These are phyloP conservation scores for Clarireedia monteithiana DNA, from an alignment of 2,329 filamentous ascomycete species.

Conservation along the genomic window DNA sequence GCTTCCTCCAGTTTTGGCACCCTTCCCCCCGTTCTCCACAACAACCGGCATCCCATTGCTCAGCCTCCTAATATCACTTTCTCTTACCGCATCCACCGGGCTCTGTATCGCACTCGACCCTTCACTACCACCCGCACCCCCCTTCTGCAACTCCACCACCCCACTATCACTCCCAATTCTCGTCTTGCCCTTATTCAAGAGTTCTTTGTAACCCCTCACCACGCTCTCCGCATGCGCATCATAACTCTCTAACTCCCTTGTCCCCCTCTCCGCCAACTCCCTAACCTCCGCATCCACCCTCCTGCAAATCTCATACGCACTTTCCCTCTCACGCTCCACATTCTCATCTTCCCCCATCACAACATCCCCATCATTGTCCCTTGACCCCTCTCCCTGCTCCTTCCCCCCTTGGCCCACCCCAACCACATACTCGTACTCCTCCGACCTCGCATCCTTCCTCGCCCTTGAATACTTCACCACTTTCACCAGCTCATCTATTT, in stretches of 20 bases:
- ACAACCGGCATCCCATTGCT: neutral
- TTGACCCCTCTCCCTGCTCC: constrained; percentile 4
- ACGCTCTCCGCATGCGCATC: constrained; percentile 15
- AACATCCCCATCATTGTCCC: constrained; percentile 11
- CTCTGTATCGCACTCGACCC: neutral
- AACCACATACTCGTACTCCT: neutral
- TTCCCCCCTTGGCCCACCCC: neutral
- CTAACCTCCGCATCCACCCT: constrained; percentile 8
- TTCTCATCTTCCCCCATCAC: constrained; percentile 9
- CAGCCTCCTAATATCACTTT: neutral
- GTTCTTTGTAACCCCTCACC: constrained; percentile 6
- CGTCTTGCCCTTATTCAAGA: constrained; percentile 5
- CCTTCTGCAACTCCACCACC: too few relatives aligned
- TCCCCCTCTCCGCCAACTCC: constrained; percentile 11
- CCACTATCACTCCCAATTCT: neutral
- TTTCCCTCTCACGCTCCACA: neutral
- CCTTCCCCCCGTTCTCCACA: neutral
- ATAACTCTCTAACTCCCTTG: constrained; percentile 16
- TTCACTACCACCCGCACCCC: too few relatives aligned
- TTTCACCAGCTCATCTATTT: neutral
- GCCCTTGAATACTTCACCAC: neutral
- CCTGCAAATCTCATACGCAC: constrained; percentile 7
- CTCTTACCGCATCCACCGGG: neutral
- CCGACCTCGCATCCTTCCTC: neutral
- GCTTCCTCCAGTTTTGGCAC: neutral